Evolutionary conservation across 2,329 filamentous ascomycete genomes (phyloP), one percentile per base, ranked within the genome.

Genomic region (Neofusicoccum umdonicola): DNA sequence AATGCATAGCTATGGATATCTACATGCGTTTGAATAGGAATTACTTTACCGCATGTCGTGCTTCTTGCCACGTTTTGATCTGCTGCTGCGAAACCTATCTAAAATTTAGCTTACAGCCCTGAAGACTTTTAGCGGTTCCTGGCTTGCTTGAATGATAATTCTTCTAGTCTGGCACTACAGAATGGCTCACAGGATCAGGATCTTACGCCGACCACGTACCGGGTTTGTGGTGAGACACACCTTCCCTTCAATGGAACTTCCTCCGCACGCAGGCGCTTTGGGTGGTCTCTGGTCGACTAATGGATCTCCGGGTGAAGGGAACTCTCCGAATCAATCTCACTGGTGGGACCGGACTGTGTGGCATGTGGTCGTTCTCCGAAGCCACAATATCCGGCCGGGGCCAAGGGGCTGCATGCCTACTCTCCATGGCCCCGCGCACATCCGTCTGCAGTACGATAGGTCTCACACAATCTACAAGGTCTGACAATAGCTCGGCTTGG

Each of bases 31-130:
- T 58, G 54, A 58, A 58, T 37, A 60, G 27, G 42, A 12, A 22
- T 47, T 37, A 6, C 5, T 31, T 58, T 39, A 35, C 31, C 42
- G 37, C 15, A 60, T 60, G 56, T 45, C 39, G 54, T 60, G 44
- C 56, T 42, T 60, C 42, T 9, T 60, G 42, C 56, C 56, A 60
- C 56, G 56, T 60, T 60, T 47, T 60, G 31, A 60, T 60, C 56
- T 60, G 42, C 56, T 60, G 56, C 56, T 60, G 56, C 56, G 42
- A 42, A 60, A 60, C 56, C 34, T 15, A 37, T 47, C 56, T 47
- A 47, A 60, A 35, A 19, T 22, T 47, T 60, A 37, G 42, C 41
- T 27, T 13, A 35, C 41, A 60, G 27, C 13, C n/a, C 41, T 60
- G 56, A 60, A 60, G 56, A 60, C 42, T 47, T 37, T 60, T 60